Percentiles rank a stretch among this genome's conserved stretches.
These are phyloP conservation scores for Sporobolus alterniflorus DNA, from an alignment of 202 grass and related monocot genomes.

Conservation along the genomic window DNA sequence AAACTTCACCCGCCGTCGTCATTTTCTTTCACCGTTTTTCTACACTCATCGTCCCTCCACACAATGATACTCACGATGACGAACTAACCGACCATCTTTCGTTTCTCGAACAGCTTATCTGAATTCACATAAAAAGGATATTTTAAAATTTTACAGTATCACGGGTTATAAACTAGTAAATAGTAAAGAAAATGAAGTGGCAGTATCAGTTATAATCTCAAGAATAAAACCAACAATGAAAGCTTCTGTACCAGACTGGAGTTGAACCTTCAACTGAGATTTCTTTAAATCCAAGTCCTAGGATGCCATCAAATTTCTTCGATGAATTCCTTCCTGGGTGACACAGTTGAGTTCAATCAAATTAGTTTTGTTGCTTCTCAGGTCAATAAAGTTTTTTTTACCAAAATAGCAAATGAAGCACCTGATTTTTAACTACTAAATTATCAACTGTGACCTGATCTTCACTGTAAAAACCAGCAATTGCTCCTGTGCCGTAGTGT, in stretches of 20 bases:
- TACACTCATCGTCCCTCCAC: no score
- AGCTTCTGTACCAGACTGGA: slow-evolving; percentile 72
- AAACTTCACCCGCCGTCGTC: no score
- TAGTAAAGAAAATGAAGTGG: background rate
- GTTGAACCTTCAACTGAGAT: slow-evolving; percentile 79
- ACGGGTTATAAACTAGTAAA: no score
- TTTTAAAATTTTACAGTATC: no score
- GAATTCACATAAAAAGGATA: no score
- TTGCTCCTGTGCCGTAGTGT: slow-evolving; percentile 82
- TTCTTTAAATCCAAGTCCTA: slow-evolving; percentile 93
- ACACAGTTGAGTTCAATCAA: slow-evolving; percentile 37
- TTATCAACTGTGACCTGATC: slow-evolving; percentile 74
- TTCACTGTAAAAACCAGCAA: slow-evolving; percentile 84
- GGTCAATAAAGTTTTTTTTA: background rate
- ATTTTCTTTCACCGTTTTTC: no score
- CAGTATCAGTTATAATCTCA: background rate
- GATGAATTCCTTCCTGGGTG: slow-evolving; percentile 91
- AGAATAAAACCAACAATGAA: background rate
- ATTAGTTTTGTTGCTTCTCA: slow-evolving; percentile 1
- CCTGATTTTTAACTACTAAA: slow-evolving; percentile 80
- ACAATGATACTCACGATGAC: no score
- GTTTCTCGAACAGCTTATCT: no score
- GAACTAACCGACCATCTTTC: no score
- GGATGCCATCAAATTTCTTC: slow-evolving; percentile 98
- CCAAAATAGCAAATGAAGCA: slow-evolving; percentile 32